These are phyloP conservation scores for Colletotrichum karsti DNA, from an alignment of 2,329 filamentous ascomycete genomes.

Conservation along the genomic window DNA sequence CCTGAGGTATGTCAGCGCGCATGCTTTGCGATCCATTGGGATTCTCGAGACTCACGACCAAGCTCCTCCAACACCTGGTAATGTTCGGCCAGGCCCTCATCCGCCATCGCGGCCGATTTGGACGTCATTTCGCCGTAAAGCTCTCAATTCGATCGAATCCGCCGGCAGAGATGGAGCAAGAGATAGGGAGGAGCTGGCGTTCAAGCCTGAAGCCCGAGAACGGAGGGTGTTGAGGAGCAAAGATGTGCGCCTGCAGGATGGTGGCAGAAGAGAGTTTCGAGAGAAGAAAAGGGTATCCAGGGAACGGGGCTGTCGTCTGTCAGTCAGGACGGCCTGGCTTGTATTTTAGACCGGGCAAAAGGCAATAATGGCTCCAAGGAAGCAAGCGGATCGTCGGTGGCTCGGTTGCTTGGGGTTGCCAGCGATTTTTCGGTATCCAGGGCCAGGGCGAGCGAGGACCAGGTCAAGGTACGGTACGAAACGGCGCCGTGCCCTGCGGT, in stretches of 20 bases:
- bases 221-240: conserved; percentile 19
- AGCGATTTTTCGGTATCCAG: conserved; percentile 14
- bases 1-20: conserved; percentile 57
- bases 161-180: conserved; percentile 15
- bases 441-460: conserved; percentile 11
- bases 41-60: conserved; percentile 73
- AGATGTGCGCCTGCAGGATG: conserved; percentile 9
- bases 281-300: conserved; percentile 29
- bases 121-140: conserved; percentile 21
- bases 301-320: conserved; percentile 25
- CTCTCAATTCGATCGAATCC: conserved; percentile 8
- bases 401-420: conserved; percentile 16
- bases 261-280: conserved; percentile 22
- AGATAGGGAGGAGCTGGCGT: conserved; percentile 24
- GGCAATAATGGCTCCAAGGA: conserved; percentile 17
- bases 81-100: conserved; percentile 78
- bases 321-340: conserved; percentile 29
- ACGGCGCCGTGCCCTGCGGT: neutral
- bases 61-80: conserved; percentile 97
- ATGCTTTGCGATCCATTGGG: neutral
- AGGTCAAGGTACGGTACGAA: conserved; percentile 3
- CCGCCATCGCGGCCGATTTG: conserved; percentile 53
- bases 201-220: conserved; percentile 24
- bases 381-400: conserved; percentile 24
- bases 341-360: conserved; percentile 24